Percentiles rank a stretch among this genome's conserved stretches.
Evolutionary conservation across 441 rosid genomes (phyloP).

Genomic region (Syzygium malaccense): DNA sequence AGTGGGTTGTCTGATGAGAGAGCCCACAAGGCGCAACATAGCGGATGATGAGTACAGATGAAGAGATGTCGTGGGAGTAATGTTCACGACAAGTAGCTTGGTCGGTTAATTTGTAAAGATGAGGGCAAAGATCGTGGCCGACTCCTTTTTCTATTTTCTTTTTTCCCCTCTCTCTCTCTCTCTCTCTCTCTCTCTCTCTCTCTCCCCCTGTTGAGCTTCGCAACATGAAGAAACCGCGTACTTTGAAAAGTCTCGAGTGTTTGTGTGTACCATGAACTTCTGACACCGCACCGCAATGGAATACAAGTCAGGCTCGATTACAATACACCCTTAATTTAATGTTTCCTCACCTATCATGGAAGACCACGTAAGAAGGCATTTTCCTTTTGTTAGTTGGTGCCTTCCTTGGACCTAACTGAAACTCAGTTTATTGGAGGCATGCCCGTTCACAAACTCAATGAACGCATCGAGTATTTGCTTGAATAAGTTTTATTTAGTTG

Average conservation of each 20-base stretch:
- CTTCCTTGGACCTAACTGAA: background rate
- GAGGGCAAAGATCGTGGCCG: background rate
- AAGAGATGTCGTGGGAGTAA: background rate
- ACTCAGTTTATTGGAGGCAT: background rate
- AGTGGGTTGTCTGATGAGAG: background rate
- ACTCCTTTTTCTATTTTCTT: background rate
- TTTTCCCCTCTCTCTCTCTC: no score
- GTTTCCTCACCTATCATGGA: background rate
- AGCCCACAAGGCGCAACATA: background rate
- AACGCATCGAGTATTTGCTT: background rate
- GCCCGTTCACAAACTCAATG: background rate
- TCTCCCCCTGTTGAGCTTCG: background rate
- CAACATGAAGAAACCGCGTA: slow-evolving; percentile 13
- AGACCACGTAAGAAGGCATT: background rate
- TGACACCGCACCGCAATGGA: background rate
- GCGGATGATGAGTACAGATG: background rate
- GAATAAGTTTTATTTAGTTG: background rate
- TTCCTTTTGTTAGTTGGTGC: background rate
- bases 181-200: no score
- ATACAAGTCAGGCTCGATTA: slow-evolving; percentile 3
- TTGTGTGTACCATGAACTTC: background rate
- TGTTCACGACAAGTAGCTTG: background rate
- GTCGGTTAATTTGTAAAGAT: background rate
- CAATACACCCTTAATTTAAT: background rate
- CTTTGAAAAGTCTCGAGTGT: slow-evolving; percentile 1